Evolutionary conservation across 176 grass and related monocot species (phyloP), one percentile per base, ranked within the genome.

Genomic region (Luzula sylvatica): DNA sequence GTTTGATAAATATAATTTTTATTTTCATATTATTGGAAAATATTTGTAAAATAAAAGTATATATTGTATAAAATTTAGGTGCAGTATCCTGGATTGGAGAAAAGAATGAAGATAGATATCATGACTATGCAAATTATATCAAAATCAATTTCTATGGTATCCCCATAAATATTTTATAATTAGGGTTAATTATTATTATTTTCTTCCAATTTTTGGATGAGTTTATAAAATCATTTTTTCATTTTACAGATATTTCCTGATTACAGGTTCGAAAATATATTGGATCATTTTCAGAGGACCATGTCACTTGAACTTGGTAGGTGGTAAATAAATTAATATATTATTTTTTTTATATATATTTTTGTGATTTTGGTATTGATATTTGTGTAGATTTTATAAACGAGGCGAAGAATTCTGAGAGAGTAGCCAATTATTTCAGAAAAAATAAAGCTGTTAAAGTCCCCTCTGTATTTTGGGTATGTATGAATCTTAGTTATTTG

Each of bases 21-120:
- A 55, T 15, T 13, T 54, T 12, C 65, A 56, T 65, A 15, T 19
- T 24, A 9, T 18, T 29, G 9, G 35, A 26, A 14, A 21, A 32
- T 26, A 70, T 26, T 70, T 48, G 4, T 17, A 35, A 46, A 20
- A 42, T 45, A 45, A 5, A 49, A 41, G 42, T 28, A 5, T 78
- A n/a, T 60, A 42, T 20, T 23, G 5, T 58, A 21, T 18, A 9
- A 21, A 19, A 22, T 15, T n/a, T 79, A 95, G 89, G 83, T 95
- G 46, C 76, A 95, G 18, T 88, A 95, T 75, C 89, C 89, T 75
- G 89, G 89, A 57, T 65, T 95, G 61, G 89, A 95, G 80, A 69
- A 58, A 62, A 67, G 70, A 52, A 85, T 95, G 89, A 88, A 95
- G 66, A 62, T 95, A 72, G 89, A 95, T 79, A 81, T 95, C 50